Evolutionary conservation across 2,329 filamentous ascomycete genomes (phyloP), one percentile per base, ranked within the genome.

Genomic region (Phyllachora maydis): DNA sequence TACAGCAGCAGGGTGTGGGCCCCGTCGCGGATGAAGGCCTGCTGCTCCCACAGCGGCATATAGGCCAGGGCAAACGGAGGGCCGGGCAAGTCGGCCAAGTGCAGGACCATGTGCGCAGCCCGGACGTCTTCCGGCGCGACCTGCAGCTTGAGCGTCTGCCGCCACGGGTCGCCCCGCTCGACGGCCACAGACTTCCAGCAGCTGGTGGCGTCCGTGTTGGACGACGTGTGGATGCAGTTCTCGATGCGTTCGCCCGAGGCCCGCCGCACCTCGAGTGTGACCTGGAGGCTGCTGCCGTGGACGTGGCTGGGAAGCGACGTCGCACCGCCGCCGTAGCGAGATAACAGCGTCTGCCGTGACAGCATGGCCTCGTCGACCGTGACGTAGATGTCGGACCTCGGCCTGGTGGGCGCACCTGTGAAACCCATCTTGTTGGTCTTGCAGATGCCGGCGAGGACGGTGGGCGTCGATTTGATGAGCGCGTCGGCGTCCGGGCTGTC

Each of bases 361-460:
- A 98, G 54, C n/a, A 71, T 59, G 0, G 81, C 77, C 32, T 81
- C 71, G 28, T 70, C 68, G 22, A 98, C 48, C 0, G 82, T 93
- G 21, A 98, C 48, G 42, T 98, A 98, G 23, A 98, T 95, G 43
- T 98, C 90, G 8, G 82, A 93, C 36, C 90, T 63, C 10, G 76
- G 61, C 41, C 81, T 83, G 0, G 75, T 82, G 0, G 88, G 85
- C 2, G 83, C 83, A 8, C 83, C 83, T 4, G 85, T 79, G 43
- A 98, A 95, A 2, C 83, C 88, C 45, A 95, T 83, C 43, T 88
- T 88, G 37, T 61, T 74, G 1, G 83, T 91, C 43, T 75, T 75
- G 27, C 61, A 60, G 29, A 95, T 65, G 24, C 75, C 72, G 23
- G 90, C 74, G 9, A 98, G 65, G 9, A 90, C 52, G 0, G 85